These are phyloP conservation scores for Gracilaria domingensis DNA, from an alignment of 23 red algal genomes.

Conservation along the genomic window DNA sequence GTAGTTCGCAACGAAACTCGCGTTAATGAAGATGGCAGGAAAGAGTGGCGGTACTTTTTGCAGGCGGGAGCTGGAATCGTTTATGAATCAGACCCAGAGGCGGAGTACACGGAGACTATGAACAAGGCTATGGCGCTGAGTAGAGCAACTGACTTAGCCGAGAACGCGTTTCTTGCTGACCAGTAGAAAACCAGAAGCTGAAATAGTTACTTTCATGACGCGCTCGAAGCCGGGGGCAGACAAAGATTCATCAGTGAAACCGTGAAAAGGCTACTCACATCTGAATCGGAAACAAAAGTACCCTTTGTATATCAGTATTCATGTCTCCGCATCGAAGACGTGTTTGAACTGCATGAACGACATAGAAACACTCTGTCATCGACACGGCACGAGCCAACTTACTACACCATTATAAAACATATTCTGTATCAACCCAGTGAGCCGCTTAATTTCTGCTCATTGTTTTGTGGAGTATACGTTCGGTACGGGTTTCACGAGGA, in stretches of 20 bases:
- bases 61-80: constrained; percentile 99
- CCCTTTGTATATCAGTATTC: too few species aligned
- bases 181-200: not conserved
- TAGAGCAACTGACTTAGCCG: constrained; percentile 92
- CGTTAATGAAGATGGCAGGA: constrained; percentile 11
- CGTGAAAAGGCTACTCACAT: too few species aligned
- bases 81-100: constrained; percentile 87
- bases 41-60: constrained; percentile 84
- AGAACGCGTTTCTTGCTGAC: constrained; percentile 72
- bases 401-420: too few species aligned
- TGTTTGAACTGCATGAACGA: too few species aligned
- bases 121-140: constrained; percentile 98
- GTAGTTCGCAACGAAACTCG: constrained; percentile 75
- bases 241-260: too few species aligned
- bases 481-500: constrained; percentile 99
- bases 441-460: too few species aligned
- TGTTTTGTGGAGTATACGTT: constrained; percentile 91
- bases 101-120: constrained; percentile 95
- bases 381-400: too few species aligned
- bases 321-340: too few species aligned
- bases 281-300: too few species aligned
- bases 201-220: not conserved
- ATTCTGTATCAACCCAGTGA: too few species aligned
- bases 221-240: too few species aligned
- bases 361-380: too few species aligned